Conservation (phyloP, 768 basidiomycete species). For the Collybia mongolica region DNA sequence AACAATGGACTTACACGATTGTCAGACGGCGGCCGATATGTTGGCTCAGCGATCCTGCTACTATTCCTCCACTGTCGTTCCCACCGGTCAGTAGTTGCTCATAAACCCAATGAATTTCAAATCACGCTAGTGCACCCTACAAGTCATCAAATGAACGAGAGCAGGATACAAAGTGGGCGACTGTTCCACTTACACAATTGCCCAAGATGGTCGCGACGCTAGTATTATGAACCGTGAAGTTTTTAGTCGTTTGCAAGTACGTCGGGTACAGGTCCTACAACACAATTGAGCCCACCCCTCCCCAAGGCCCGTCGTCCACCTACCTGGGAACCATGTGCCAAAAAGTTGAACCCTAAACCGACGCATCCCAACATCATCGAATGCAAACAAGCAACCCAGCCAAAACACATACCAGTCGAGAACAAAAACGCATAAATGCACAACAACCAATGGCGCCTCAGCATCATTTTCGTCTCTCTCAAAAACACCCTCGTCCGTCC, state of each 20-base stretch:
- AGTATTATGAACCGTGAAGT: constrained; percentile 44
- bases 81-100: not conserved
- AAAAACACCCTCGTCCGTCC: constrained; percentile 73
- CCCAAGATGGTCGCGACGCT: constrained; percentile 71
- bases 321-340: constrained; percentile 52
- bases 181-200: constrained; percentile 34
- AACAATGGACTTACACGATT: constrained; percentile 16
- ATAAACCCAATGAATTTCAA: not conserved
- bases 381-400: not conserved
- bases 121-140: constrained; percentile 20
- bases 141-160: not conserved
- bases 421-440: constrained; percentile 66
- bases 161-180: not conserved
- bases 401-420: constrained; percentile 14
- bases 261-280: constrained; percentile 60
- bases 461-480: constrained; percentile 70
- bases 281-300: not conserved
- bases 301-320: constrained; percentile 21
- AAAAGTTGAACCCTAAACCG: constrained; percentile 48
- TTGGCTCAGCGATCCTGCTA: constrained; percentile 19
- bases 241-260: constrained; percentile 54
- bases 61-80: constrained; percentile 14
- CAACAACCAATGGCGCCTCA: constrained; percentile 77
- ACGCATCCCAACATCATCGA: not conserved
- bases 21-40: constrained; percentile 20